Evolutionary conservation across 441 rosid species (phyloP).

Genomic region (Euphorbia schlechtendalii): DNA sequence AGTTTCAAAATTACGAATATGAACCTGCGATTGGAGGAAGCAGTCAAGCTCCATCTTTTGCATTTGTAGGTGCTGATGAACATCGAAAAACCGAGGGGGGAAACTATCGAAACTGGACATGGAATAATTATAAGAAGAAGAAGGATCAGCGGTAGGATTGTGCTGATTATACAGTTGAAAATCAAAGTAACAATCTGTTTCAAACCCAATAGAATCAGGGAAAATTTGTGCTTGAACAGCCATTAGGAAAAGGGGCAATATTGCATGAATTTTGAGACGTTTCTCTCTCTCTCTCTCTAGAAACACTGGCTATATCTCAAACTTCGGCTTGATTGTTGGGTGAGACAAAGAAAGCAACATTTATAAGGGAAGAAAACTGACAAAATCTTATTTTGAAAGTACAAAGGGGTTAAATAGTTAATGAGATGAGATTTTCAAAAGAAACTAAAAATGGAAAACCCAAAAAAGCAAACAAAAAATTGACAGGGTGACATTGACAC

Average conservation of each 20-base stretch:
- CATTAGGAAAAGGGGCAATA: too few relatives aligned
- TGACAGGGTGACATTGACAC: background rate
- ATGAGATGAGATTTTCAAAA: slow-evolving; percentile 3
- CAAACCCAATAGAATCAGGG: too few relatives aligned
- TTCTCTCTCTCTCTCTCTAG: slow-evolving; percentile 16
- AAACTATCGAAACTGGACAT: too few relatives aligned
- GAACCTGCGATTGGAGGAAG: slow-evolving; percentile 41
- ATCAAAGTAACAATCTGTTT: too few relatives aligned
- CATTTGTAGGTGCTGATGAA: slow-evolving; percentile 29
- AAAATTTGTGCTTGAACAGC: too few relatives aligned
- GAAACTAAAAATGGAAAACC: slow-evolving; percentile 17
- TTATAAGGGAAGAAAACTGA: slow-evolving; percentile 21
- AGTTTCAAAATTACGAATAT: background rate
- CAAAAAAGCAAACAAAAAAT: background rate
- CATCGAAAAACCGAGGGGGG: slow-evolving; percentile 24
- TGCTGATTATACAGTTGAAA: too few relatives aligned
- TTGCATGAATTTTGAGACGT: slow-evolving; percentile 25
- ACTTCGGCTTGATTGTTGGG: slow-evolving; percentile 21
- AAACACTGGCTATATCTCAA: slow-evolving; percentile 19
- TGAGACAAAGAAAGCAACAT: slow-evolving; percentile 23
- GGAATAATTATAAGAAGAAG: too few relatives aligned
- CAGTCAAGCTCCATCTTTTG: slow-evolving; percentile 42
- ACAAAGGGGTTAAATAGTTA: background rate
- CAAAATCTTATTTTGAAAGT: slow-evolving; percentile 8
- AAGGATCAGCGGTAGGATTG: too few relatives aligned